A percentile compares a stretch with the other conserved stretches of the same genome.
Evolutionary conservation across 371 early-diverging fungal species (phyloP).

Genomic region (Rhizopus delemar): DNA sequence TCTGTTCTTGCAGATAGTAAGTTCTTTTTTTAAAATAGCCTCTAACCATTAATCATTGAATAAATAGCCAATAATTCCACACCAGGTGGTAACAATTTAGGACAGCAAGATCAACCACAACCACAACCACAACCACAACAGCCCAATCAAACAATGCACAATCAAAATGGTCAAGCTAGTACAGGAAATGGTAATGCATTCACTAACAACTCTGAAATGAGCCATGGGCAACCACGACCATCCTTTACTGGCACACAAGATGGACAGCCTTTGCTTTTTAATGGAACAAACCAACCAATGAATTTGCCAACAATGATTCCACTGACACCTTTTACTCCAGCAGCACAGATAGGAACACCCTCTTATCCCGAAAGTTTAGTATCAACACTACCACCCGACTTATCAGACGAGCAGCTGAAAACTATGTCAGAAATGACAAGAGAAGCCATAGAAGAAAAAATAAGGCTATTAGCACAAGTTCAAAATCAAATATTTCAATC

Average conservation of each 20-base stretch:
- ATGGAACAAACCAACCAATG: slow-evolving; percentile 7
- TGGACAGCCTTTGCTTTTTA: background rate
- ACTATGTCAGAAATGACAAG: slow-evolving; percentile 57
- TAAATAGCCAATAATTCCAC: slow-evolving; percentile 1
- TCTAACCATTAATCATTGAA: background rate
- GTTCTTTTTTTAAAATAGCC: background rate
- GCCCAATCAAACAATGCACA: slow-evolving; percentile 10
- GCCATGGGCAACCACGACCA: background rate
- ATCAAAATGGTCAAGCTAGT: background rate
- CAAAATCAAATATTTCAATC: slow-evolving; percentile 66
- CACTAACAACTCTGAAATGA: too few relatives aligned
- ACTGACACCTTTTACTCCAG: slow-evolving; percentile 16
- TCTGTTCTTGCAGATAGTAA: slow-evolving; percentile 43
- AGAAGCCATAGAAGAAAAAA: slow-evolving; percentile 59
- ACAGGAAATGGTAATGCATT: background rate
- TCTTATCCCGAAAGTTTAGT: slow-evolving; percentile 14
- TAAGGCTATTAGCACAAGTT: slow-evolving; percentile 58
- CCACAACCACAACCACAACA: slow-evolving; percentile 23
- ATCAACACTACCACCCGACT: slow-evolving; percentile 31
- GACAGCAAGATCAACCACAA: slow-evolving; percentile 29
- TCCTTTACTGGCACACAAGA: background rate
- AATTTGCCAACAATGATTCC: slow-evolving; percentile 38
- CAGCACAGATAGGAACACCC: background rate
- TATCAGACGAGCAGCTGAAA: slow-evolving; percentile 62
- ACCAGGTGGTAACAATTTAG: slow-evolving; percentile 23